phyloP scores from a whole-genome alignment of 768 basidiomycete species.

The Tylopilus rubrobrunneus region DNA sequence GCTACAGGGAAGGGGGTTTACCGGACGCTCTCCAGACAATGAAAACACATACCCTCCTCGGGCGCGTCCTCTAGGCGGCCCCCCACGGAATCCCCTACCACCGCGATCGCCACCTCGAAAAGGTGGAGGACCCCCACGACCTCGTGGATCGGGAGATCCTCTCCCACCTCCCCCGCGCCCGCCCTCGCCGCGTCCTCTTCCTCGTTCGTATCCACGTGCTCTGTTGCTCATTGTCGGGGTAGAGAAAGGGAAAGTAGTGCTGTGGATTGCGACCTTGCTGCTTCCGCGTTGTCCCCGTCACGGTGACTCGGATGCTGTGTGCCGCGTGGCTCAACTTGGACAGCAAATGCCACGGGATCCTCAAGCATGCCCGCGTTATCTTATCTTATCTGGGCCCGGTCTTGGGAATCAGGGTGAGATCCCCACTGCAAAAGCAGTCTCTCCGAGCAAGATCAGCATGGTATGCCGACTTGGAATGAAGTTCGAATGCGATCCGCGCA shows the following conservation, averaged over 20 bases:
- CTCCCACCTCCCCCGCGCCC: conserved; percentile 27
- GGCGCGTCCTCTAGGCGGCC: conserved; percentile 25
- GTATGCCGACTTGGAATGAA: not conserved
- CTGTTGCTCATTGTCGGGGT: conserved; percentile 32
- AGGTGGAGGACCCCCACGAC: conserved; percentile 26
- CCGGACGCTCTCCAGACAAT: not conserved
- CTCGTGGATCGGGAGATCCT: conserved; percentile 26
- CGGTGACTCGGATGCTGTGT: conserved; percentile 18
- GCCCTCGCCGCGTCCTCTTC: conserved; percentile 33
- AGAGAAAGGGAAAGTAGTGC: not conserved
- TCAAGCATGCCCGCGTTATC: conserved; percentile 1
- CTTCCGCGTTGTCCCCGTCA: conserved; percentile 6
- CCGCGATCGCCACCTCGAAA: conserved; percentile 31
- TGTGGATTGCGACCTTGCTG: not conserved
- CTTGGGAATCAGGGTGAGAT: not conserved
- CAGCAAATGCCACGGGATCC: conserved; percentile 8
- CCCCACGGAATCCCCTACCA: conserved; percentile 28
- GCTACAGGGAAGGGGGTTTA: conserved; percentile 21
- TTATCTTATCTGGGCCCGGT: conserved; percentile 22
- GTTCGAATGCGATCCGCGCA: not conserved
- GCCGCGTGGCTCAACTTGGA: conserved; percentile 2
- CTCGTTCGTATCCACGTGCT: conserved; percentile 39
- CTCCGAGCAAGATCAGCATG: not conserved
- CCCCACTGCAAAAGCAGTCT: not conserved
- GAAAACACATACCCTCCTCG: conserved; percentile 37